Evolutionary conservation across 371 early-diverging fungal genomes (phyloP), one percentile per base, ranked within the genome.

Genomic region (Conidiobolus incongruus): DNA sequence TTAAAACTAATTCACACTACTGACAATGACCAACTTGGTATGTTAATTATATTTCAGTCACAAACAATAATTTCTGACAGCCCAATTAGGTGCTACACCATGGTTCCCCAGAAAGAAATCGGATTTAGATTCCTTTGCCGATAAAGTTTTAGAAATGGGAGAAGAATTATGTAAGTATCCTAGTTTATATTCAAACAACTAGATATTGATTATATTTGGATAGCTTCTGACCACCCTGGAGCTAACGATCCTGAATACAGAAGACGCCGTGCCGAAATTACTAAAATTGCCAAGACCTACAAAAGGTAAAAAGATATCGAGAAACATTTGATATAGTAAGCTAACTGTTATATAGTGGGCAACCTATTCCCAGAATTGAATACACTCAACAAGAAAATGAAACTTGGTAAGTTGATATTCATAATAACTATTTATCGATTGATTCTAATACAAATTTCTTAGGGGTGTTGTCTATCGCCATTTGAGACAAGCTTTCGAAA

Each of bases 21-120:
- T 42, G 32, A 5, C 24, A 29, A 15, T 36, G 15, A 15, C 15
- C 32, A 8, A 17, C 4, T 43, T 31, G 12, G 8, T 12, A 26
- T 17, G 22, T 28, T 13, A 13, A 28, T 17, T 16, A 28, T 24
- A 49, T 4, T 48, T 7, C 11, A 12, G 26, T 44, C 50, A 49
- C 20, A 6, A 34, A 35, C n/a, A 1, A 38, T 48, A 12, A n/a
- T n/a, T n/a, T n/a, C 30, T 30, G 12, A 30, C 5, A 30, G 12
- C 5, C 12, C 5, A 7, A 30, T n/a, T n/a, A n/a, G n/a, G 28
- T 16, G 17, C 16, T 33, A 66, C 65, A 31, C 88, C 89, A 20
- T 94, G 92, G 93, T 94, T 92, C 65, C 95, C 95, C 35, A 77
- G 92, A 51, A 86, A 85, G 55, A 68, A 82, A 60, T 52, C 75